Evolutionary conservation across 208 protist species (phyloP).

Genomic region (Acanthamoeba polyphaga): DNA sequence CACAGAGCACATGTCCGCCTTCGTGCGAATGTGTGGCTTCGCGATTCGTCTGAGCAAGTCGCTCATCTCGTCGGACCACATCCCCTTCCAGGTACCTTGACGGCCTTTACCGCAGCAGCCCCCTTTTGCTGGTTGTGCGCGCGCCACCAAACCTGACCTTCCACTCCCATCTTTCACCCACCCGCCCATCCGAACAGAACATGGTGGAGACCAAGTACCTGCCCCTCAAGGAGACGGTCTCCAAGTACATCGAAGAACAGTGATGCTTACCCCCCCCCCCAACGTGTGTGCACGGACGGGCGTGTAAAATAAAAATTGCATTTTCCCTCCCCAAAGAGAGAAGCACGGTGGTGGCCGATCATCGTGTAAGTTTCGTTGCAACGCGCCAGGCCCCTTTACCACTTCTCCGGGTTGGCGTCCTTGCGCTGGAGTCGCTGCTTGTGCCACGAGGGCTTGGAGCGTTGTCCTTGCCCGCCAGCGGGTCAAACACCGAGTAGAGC

Average conservation of each 20-base stretch:
- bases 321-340: too few species aligned
- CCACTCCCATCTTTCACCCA: too few species aligned
- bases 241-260: conserved; percentile 15
- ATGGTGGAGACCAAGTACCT: conserved; percentile 68
- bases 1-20: conserved; percentile 48
- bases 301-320: too few species aligned
- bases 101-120: too few species aligned
- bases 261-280: not conserved
- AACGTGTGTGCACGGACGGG: too few species aligned
- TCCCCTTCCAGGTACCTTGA: conserved; percentile 48
- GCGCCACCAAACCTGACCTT: too few species aligned
- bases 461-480: conserved; percentile 23
- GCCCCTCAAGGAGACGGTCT: conserved; percentile 57
- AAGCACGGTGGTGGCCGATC: too few species aligned
- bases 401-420: conserved; percentile 37
- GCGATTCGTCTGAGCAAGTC: conserved; percentile 68
- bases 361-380: too few species aligned
- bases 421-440: conserved; percentile 26
- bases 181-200: not conserved
- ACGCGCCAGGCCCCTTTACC: not conserved
- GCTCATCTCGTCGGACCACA: conserved; percentile 69
- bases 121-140: too few species aligned
- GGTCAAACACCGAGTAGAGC: conserved; percentile 41
- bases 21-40: conserved; percentile 70
- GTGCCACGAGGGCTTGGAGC: conserved; percentile 34